phyloP scores from a whole-genome alignment of 73 alveolate species.

The Paramecium biaurelia region DNA sequence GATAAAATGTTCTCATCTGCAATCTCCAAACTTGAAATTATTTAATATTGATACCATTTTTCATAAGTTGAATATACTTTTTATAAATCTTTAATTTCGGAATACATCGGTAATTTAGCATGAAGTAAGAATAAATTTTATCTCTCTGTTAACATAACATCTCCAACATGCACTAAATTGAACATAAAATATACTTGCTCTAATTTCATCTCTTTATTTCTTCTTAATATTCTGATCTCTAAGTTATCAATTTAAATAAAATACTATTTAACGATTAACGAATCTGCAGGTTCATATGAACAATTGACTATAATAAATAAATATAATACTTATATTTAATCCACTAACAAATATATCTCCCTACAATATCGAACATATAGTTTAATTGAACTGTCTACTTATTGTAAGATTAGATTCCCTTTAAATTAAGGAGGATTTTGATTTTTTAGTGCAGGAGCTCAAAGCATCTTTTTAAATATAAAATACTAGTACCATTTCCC shows the following conservation, averaged over 20 bases:
- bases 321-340: neutral
- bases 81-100: neutral
- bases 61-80: slow-evolving; percentile 1
- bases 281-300: slow-evolving; percentile 12
- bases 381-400: neutral
- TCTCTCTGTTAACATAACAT: neutral
- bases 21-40: neutral
- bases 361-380: neutral
- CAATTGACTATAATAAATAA: neutral
- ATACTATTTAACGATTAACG: neutral
- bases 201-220: neutral
- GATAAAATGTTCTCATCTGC: neutral
- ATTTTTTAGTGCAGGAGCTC: neutral
- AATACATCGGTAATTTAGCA: slow-evolving; percentile 13
- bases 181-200: neutral
- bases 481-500: neutral
- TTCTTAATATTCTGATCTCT: neutral
- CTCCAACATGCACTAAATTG: neutral
- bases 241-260: neutral
- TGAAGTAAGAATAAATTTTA: neutral
- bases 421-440: neutral
- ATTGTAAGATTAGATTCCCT: neutral
- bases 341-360: neutral
- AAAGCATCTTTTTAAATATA: neutral
- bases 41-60: neutral